Conservation (phyloP, 768 basidiomycete genomes). For the Clavaria fumosa region DNA sequence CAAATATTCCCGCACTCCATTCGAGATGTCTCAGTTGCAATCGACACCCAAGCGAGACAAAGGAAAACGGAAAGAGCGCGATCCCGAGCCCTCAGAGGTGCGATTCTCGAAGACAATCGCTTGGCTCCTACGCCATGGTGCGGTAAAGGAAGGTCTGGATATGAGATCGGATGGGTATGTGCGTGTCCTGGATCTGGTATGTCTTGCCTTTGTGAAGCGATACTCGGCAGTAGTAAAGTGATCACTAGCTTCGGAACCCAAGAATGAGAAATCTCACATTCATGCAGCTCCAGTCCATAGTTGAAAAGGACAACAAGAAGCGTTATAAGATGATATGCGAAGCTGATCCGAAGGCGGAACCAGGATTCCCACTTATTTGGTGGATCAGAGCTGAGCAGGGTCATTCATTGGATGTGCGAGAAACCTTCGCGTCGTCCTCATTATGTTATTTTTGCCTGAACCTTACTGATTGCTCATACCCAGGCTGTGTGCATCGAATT, state of each 20-base stretch:
- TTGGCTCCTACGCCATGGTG: conserved; percentile 86
- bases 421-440: not conserved
- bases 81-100: conserved; percentile 50
- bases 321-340: conserved; percentile 48
- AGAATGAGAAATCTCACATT: no score
- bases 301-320: conserved; percentile 49
- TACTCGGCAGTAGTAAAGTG: no score
- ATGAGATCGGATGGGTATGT: conserved; percentile 83
- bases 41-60: conserved; percentile 2
- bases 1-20: not conserved
- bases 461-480: not conserved
- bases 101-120: conserved; percentile 76
- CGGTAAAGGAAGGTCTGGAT: conserved; percentile 52
- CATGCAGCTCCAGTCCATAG: conserved; percentile 56
- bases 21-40: not conserved
- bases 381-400: conserved; percentile 89
- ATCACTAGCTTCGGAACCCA: no score
- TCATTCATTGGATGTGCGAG: conserved; percentile 58
- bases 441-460: not conserved
- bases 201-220: conserved; percentile 23
- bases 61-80: conserved; percentile 41
- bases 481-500: conserved; percentile 61
- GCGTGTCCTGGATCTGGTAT: conserved; percentile 66
- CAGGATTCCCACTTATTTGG: conserved; percentile 33
- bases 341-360: conserved; percentile 9